A percentile compares a stretch with the other conserved stretches of the same genome.
phyloP scores from a whole-genome alignment of 2,329 filamentous ascomycete species.

The Botryotinia narcissicola region DNA sequence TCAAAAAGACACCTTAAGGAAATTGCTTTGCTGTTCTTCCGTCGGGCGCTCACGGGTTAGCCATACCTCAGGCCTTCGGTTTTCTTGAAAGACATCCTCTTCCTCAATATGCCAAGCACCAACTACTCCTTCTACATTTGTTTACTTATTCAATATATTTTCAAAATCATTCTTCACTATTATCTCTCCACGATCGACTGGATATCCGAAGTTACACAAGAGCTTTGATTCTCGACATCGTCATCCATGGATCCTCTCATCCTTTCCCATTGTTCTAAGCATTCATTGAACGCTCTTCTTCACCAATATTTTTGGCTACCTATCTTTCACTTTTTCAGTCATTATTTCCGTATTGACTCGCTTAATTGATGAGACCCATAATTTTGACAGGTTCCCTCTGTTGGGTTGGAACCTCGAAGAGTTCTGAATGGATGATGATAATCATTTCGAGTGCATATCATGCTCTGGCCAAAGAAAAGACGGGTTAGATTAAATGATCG shows the following conservation, averaged over 20 bases:
- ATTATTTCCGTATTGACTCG: neutral
- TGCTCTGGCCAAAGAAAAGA: neutral
- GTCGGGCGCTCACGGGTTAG: too few species aligned
- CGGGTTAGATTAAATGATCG: fast-evolving
- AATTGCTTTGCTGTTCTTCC: too few species aligned
- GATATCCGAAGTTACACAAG: neutral
- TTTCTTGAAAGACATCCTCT: too few species aligned
- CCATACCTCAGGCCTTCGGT: too few species aligned
- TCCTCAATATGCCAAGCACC: too few species aligned
- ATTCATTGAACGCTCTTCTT: neutral
- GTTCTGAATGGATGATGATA: neutral
- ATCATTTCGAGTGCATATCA: neutral
- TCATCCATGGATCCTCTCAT: too few species aligned
- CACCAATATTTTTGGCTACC: neutral
- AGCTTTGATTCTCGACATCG: neutral
- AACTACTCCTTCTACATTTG: too few species aligned
- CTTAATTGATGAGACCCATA: neutral
- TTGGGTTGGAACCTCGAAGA: neutral
- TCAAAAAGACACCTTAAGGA: too few species aligned
- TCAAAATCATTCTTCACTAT: neutral
- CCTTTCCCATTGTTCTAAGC: too few species aligned
- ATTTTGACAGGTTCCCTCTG: neutral
- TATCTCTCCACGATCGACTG: neutral
- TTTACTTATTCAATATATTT: too few species aligned
- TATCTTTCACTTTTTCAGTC: neutral